Conservation (phyloP, 192 early-diverging fungal genomes). For the Coemansia sp. region DNA sequence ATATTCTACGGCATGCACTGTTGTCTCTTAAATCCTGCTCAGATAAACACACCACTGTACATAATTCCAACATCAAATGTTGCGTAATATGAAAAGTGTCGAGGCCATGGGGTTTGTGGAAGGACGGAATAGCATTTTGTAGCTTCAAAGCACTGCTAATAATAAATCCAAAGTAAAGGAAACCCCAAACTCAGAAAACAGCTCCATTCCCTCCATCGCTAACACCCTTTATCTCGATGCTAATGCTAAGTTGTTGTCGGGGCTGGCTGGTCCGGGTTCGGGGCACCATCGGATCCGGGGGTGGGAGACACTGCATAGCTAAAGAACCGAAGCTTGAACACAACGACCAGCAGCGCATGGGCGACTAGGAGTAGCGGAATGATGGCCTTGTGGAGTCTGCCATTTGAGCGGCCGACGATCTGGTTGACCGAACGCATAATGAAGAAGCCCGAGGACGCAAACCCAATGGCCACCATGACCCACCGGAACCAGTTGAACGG, state of each 20-base stretch:
- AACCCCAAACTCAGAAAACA: no score
- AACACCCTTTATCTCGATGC: no score
- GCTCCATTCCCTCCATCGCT: no score
- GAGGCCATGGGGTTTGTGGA: no score
- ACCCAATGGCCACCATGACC: slow-evolving; percentile 73
- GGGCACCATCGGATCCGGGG: background rate
- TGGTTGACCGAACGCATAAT: slow-evolving; percentile 50
- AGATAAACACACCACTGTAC: no score
- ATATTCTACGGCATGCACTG: no score
- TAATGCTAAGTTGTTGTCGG: background rate
- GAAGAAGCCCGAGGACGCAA: slow-evolving; percentile 68
- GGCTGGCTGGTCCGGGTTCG: background rate
- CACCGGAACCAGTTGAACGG: slow-evolving; percentile 81
- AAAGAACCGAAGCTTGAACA: slow-evolving; percentile 88
- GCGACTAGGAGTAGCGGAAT: slow-evolving; percentile 64
- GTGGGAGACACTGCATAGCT: slow-evolving; percentile 56
- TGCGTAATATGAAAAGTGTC: no score
- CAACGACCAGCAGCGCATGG: slow-evolving; percentile 68
- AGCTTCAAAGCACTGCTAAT: no score
- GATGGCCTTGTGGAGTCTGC: slow-evolving; percentile 67
- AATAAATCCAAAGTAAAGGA: no score
- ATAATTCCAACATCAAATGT: no score
- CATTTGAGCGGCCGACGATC: slow-evolving; percentile 68
- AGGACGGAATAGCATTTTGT: no score
- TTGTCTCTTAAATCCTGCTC: no score